Evolutionary conservation across 106 monocot genomes (phyloP), one percentile per base, ranked within the genome.

Genomic region (Dactylorhiza incarnata): DNA sequence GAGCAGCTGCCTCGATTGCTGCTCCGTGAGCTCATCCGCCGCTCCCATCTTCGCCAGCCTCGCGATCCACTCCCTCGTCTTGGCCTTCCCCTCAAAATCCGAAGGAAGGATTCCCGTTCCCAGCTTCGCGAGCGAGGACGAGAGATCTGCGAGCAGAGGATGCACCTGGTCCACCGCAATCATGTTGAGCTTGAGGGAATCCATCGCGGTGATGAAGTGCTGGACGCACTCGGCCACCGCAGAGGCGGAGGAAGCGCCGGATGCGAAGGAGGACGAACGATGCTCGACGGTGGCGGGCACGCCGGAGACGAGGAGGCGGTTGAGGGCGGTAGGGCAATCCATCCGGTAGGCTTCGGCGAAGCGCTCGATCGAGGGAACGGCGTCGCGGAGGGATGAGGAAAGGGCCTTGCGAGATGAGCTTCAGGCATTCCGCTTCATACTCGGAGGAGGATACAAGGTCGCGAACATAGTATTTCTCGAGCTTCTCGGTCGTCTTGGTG

Each of bases 251-350:
- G 82, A 20, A 25, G 76, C 50, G 45, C 75, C 22, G 6, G 86
- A 24, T 45, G 71, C 12, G 16, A 76, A 54, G n/a, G 81, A 45
- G 24, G 81, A 76, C 46, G 83, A 48, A 46, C 92, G 91, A 77
- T 92, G 95, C 76, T 95, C 95, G 68, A 92, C 83, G 48, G 92
- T 95, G 82, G 92, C 89, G n/a, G 95, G 95, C 49, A 95, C 87
- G 74, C 92, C 86, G 47, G 91, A 89, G 61, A 77, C 51, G 73
- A 92, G 66, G 72, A 95, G 92, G 61, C 95, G 87, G 69, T 95
- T 87, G 76, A 95, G 82, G 25, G 92, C 95, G 71, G 87, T 81
- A 62, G 89, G 92, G 79, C 87, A 89, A 68, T 95, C 92, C 24
- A 95, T 66, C 76, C 81, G 80, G 89, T 92, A 92, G 75, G 87